A percentile compares a stretch with the other conserved stretches of the same genome.
phyloP scores from a whole-genome alignment of 192 early-diverging fungal genomes.

The Funneliformis geosporum region DNA sequence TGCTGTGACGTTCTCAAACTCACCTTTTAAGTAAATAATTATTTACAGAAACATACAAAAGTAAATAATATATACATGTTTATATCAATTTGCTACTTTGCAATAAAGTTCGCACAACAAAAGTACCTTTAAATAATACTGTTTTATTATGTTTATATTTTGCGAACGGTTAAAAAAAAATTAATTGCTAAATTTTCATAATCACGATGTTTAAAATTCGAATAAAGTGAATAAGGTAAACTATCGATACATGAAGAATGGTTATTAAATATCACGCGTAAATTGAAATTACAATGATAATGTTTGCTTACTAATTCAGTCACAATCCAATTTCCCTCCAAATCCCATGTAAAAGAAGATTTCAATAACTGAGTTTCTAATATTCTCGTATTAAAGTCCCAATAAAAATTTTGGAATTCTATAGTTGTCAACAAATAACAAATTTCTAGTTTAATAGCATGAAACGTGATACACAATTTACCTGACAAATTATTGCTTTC shows the following conservation, averaged over 20 bases:
- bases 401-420: constrained; percentile 23
- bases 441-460: neutral
- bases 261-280: too few relatives aligned
- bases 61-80: neutral
- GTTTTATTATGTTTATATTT: too few relatives aligned
- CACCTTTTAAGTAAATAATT: neutral
- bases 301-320: neutral
- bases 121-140: constrained; percentile 15
- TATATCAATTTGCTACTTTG: neutral
- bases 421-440: neutral
- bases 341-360: neutral
- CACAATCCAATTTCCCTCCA: constrained; percentile 17
- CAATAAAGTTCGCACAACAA: constrained; percentile 6
- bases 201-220: too few relatives aligned
- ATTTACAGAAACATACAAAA: neutral
- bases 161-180: neutral
- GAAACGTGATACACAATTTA: neutral
- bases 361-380: constrained; percentile 6
- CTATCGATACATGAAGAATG: too few relatives aligned
- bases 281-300: neutral
- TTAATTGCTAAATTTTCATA: too few relatives aligned
- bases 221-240: too few relatives aligned
- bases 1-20: neutral
- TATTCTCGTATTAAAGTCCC: neutral
- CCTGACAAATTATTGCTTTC: constrained; percentile 11